Evolutionary conservation across 257 asterid species (phyloP).

Genomic region (Salvia rosmarinus): DNA sequence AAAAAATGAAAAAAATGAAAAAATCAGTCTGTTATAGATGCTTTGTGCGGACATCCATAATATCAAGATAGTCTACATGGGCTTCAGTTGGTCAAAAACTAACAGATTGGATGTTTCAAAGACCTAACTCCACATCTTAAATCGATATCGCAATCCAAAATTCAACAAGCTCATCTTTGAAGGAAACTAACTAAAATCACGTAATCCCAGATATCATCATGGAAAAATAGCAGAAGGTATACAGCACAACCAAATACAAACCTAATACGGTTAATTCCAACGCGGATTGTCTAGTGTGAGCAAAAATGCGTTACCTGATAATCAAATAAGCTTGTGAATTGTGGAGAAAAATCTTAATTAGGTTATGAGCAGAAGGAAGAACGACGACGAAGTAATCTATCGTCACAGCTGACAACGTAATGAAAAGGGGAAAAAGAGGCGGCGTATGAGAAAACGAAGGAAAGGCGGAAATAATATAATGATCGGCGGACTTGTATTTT

Average conservation of each 20-base stretch:
- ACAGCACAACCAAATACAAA: not conserved
- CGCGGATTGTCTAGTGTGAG: not conserved
- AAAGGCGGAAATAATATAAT: not conserved
- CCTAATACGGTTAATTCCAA: not conserved
- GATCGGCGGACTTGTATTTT: constrained; percentile 10
- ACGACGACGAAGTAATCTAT: not conserved
- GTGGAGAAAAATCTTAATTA: not conserved
- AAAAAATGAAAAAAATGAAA: no score
- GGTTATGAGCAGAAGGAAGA: not conserved
- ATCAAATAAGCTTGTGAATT: not conserved
- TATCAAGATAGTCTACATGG: no score
- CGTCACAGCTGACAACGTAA: not conserved
- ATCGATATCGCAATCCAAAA: not conserved
- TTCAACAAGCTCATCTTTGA: not conserved
- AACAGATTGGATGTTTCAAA: not conserved
- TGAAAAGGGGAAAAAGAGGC: not conserved
- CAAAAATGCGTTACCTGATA: not conserved
- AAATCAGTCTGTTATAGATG: not conserved
- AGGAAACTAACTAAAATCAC: not conserved
- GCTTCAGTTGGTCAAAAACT: no score
- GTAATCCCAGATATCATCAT: not conserved
- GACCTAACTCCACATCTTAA: not conserved
- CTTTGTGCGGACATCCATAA: not conserved
- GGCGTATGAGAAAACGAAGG: not conserved
- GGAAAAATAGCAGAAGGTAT: not conserved